Conservation (phyloP, 176 grass and related monocot species). For the Oryza longistaminata region DNA sequence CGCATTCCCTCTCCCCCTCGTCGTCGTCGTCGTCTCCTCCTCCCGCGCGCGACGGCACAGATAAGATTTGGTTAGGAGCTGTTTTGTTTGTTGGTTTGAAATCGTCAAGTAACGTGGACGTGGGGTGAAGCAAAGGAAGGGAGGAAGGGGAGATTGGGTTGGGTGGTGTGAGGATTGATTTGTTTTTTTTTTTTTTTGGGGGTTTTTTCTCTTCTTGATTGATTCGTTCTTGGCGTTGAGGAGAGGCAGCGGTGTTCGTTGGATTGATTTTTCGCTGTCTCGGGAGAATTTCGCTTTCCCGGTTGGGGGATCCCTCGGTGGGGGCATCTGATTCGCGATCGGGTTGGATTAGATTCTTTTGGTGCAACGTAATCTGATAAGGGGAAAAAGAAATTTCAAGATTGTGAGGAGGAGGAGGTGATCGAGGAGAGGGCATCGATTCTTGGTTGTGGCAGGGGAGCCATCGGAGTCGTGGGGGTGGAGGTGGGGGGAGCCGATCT, state of each 20-base stretch:
- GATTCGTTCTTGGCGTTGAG: constrained; percentile 11
- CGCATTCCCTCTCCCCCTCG: neutral
- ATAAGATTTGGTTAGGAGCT: constrained; percentile 35
- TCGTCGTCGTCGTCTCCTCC: too few relatives aligned
- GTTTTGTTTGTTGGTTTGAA: neutral
- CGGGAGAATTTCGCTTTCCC: constrained; percentile 22
- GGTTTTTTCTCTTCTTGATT: constrained; percentile 23
- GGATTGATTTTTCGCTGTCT: neutral
- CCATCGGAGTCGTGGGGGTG: neutral
- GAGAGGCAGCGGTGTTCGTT: neutral
- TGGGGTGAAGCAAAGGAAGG: constrained; percentile 27
- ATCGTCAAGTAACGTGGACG: constrained; percentile 28
- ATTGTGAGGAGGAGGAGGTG: constrained; percentile 2
- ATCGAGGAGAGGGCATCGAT: constrained; percentile 13
- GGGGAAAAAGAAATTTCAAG: neutral
- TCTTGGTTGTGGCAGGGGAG: neutral
- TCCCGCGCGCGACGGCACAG: constrained; percentile 19
- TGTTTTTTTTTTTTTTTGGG: neutral
- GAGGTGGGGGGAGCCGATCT: constrained; percentile 20
- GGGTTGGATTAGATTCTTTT: constrained; percentile 39
- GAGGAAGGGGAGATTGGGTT: neutral
- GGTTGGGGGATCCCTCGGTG: constrained; percentile 18
- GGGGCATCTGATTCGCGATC: constrained; percentile 41
- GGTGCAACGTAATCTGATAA: constrained; percentile 36
- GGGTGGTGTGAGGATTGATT: neutral